Percentiles rank a stretch among this genome's conserved stretches.
These are phyloP conservation scores for Boeremia lycopersici DNA, from an alignment of 2,329 filamentous ascomycete genomes.

Conservation along the genomic window DNA sequence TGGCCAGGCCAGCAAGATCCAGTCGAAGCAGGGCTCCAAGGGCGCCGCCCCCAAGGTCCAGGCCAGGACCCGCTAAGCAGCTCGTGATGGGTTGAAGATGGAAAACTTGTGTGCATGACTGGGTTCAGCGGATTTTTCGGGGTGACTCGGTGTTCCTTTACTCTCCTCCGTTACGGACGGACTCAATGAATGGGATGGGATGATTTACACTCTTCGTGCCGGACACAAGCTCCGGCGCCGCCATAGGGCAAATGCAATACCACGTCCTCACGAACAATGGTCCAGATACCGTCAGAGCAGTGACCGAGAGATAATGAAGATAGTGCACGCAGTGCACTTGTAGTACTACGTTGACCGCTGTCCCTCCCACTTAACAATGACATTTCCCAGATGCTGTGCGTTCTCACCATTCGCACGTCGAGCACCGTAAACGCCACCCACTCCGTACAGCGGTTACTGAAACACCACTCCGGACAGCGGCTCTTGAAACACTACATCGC, in stretches of 20 bases:
- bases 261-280: conserved; percentile 39
- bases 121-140: conserved; percentile 37
- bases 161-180: conserved; percentile 32
- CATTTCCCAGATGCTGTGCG: too few relatives aligned
- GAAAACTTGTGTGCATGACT: conserved; percentile 30
- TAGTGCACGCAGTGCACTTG: not conserved
- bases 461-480: too few relatives aligned
- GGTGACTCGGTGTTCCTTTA: conserved; percentile 39
- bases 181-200: conserved; percentile 41
- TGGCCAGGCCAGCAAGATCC: conserved; percentile 79
- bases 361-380: not conserved
- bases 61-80: conserved; percentile 80
- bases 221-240: conserved; percentile 35
- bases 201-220: conserved; percentile 37
- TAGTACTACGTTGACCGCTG: not conserved
- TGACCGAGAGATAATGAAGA: not conserved
- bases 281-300: not conserved
- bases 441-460: too few relatives aligned
- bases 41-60: conserved; percentile 84
- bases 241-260: conserved; percentile 46
- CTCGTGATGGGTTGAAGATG: conserved; percentile 14
- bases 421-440: too few relatives aligned
- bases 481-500: too few relatives aligned
- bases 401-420: too few relatives aligned
- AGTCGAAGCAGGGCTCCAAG: conserved; percentile 97